These are phyloP conservation scores for Clathrus columnatus DNA, from an alignment of 768 basidiomycete genomes.

Conservation along the genomic window DNA sequence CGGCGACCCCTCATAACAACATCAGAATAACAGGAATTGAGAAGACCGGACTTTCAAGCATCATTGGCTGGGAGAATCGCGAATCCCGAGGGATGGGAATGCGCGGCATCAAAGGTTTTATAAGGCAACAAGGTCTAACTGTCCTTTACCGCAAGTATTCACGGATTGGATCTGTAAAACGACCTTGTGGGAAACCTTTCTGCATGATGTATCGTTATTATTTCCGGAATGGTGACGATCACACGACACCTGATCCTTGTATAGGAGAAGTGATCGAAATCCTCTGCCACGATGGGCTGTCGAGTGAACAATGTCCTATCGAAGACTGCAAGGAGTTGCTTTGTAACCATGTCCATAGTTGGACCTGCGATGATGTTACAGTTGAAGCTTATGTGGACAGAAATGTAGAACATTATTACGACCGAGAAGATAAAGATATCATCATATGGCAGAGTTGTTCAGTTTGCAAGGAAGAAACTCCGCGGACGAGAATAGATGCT, in stretches of 20 bases:
- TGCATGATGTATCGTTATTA: constrained; percentile 48
- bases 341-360: constrained; percentile 37
- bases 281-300: constrained; percentile 3
- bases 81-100: constrained; percentile 36
- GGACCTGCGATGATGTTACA: constrained; percentile 29
- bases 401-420: neutral
- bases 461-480: constrained; percentile 33
- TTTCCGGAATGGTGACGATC: constrained; percentile 28
- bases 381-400: constrained; percentile 18
- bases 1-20: neutral
- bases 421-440: constrained; percentile 23
- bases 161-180: constrained; percentile 5
- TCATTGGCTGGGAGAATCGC: constrained; percentile 54
- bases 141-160: constrained; percentile 40
- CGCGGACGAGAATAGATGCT: constrained; percentile 31
- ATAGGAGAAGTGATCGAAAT: constrained; percentile 10
- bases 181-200: constrained; percentile 36
- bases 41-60: constrained; percentile 38
- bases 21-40: constrained; percentile 48
- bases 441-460: constrained; percentile 43
- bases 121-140: constrained; percentile 48
- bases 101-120: constrained; percentile 43
- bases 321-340: constrained; percentile 20
- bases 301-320: constrained; percentile 15
- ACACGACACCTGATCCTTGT: constrained; percentile 13